Conservation (phyloP, 495 filamentous ascomycete species). For the Aspergillus leporis region DNA sequence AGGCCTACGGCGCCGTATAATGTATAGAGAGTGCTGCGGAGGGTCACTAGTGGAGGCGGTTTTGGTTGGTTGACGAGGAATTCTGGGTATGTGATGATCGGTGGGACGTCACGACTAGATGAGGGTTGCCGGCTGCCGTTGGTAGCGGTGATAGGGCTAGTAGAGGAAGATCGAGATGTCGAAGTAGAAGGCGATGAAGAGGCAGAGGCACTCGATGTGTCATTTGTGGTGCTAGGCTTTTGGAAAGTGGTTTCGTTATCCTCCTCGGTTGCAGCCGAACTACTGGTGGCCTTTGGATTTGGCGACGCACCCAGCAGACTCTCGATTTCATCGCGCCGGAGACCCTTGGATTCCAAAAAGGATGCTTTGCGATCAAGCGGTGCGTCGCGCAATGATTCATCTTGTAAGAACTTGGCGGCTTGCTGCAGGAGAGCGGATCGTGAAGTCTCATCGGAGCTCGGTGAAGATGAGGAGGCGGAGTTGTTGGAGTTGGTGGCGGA, state of each 20-base stretch:
- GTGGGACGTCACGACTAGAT: conserved; percentile 57
- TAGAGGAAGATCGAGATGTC: conserved; percentile 17
- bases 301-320: conserved; percentile 56
- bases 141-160: conserved; percentile 13
- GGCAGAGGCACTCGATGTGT: conserved; percentile 2
- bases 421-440: conserved; percentile 61
- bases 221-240: conserved; percentile 16
- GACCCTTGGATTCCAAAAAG: conserved; percentile 80
- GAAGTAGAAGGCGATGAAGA: conserved; percentile 19
- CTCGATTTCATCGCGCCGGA: conserved; percentile 67
- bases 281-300: conserved; percentile 35
- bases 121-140: conserved; percentile 22
- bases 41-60: conserved; percentile 77
- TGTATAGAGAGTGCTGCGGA: conserved; percentile 70
- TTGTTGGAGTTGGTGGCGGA: conserved; percentile 17
- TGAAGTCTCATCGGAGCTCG: conserved; percentile 32
- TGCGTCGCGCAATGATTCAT: conserved; percentile 70
- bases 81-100: conserved; percentile 98
- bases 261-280: conserved; percentile 23
- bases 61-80: conserved; percentile 70
- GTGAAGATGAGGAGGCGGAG: conserved; percentile 29
- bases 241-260: conserved; percentile 18
- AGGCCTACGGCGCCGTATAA: conserved; percentile 73
- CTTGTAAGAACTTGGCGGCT: conserved; percentile 76
- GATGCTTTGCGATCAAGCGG: conserved; percentile 69